A percentile compares a stretch with the other conserved stretches of the same genome.
Evolutionary conservation across 73 alveolate genomes (phyloP).

Genomic region (Tetrahymena thermophila): DNA sequence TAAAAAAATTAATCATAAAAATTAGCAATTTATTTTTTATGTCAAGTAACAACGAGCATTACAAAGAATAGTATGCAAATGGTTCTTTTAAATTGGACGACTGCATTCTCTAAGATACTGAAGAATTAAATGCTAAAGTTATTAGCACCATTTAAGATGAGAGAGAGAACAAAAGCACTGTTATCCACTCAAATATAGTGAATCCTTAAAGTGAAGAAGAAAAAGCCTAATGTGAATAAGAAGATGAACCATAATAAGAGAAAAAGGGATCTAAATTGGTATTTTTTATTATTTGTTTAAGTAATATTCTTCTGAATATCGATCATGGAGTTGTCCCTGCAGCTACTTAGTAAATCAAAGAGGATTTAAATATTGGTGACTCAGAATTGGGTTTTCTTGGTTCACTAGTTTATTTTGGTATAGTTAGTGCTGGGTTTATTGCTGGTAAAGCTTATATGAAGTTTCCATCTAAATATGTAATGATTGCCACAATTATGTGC

Average conservation of each 20-base stretch:
- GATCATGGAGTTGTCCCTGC: slow-evolving; percentile 91
- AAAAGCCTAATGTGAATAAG: neutral
- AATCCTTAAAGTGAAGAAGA: neutral
- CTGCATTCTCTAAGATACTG: neutral
- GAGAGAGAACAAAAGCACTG: neutral
- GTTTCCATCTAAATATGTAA: neutral
- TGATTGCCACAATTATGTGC: neutral
- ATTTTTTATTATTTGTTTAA: neutral
- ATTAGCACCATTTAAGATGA: neutral
- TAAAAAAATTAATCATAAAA: neutral
- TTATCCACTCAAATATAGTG: neutral
- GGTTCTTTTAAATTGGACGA: neutral
- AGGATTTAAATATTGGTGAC: neutral
- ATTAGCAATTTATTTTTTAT: neutral
- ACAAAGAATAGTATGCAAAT: neutral
- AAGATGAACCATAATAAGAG: neutral
- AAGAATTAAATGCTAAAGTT: neutral
- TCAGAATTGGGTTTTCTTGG: neutral
- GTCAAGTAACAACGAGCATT: neutral
- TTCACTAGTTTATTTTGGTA: neutral
- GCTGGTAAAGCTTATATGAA: neutral
- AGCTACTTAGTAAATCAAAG: slow-evolving; percentile 3
- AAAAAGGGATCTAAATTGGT: neutral
- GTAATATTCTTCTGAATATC: slow-evolving; percentile 67
- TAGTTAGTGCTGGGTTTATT: neutral